Evolutionary conservation across 805 yeast species (phyloP).

Genomic region (baker's yeast (Saccharomyces cerevisiae)): DNA sequence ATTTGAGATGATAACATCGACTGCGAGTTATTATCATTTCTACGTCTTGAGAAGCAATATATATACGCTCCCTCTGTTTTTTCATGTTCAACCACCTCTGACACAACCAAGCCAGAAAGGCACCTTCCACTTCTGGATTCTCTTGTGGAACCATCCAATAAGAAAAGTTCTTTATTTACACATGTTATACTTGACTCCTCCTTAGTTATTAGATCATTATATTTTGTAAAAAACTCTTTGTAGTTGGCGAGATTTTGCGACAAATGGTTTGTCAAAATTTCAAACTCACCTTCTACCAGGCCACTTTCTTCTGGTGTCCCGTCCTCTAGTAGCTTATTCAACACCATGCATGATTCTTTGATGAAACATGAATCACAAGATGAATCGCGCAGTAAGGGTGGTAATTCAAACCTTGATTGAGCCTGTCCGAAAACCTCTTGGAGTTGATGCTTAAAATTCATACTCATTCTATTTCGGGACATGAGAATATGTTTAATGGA

Average conservation of each 20-base stretch:
- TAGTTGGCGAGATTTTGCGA: slow-evolving; percentile 32
- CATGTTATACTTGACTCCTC: slow-evolving; percentile 57
- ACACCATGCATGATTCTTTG: slow-evolving; percentile 53
- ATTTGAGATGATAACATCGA: slow-evolving; percentile 40
- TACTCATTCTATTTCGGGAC: slow-evolving; percentile 62
- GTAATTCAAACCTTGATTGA: slow-evolving; percentile 34
- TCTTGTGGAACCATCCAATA: slow-evolving; percentile 46
- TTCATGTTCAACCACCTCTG: slow-evolving; percentile 15
- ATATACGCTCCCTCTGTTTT: slow-evolving; percentile 26
- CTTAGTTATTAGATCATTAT: slow-evolving; percentile 65
- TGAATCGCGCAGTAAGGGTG: slow-evolving; percentile 44
- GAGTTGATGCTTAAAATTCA: slow-evolving; percentile 41
- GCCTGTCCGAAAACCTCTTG: slow-evolving; percentile 9
- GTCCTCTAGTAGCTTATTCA: slow-evolving; percentile 49
- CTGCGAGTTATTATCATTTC: slow-evolving; percentile 1
- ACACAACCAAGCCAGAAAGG: slow-evolving; percentile 43
- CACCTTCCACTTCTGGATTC: slow-evolving; percentile 56
- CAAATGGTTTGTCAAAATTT: slow-evolving; percentile 44
- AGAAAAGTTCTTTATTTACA: slow-evolving; percentile 50
- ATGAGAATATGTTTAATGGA: slow-evolving; percentile 65
- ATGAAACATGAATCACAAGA: slow-evolving; percentile 56
- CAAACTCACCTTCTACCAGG: slow-evolving; percentile 39
- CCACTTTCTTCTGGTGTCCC: slow-evolving; percentile 53
- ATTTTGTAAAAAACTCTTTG: slow-evolving; percentile 51
- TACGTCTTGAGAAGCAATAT: slow-evolving; percentile 43